Percentiles rank a stretch among this genome's conserved stretches.
Conservation (phyloP, 495 filamentous ascomycete species). For the Mytilinidion resinicola region DNA sequence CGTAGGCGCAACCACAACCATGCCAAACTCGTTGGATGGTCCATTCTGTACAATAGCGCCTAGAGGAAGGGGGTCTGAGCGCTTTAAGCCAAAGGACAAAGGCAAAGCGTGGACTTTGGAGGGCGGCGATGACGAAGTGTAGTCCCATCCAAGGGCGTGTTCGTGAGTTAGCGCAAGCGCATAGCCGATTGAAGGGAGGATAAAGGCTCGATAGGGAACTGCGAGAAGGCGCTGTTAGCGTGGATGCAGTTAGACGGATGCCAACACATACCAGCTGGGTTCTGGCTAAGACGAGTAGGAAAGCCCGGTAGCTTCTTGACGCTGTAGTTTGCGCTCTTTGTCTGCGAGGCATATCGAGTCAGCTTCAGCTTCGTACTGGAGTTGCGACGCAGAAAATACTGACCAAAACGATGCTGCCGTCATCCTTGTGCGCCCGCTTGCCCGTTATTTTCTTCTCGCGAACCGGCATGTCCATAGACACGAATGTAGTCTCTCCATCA, state of each 20-base stretch:
- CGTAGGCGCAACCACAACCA: conserved; percentile 75
- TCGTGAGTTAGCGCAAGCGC: conserved; percentile 73
- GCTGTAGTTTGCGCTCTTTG: conserved; percentile 77
- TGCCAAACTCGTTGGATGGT: conserved; percentile 67
- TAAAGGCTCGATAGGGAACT: conserved; percentile 25
- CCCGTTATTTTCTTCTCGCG: conserved; percentile 28
- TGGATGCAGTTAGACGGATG: conserved; percentile 19
- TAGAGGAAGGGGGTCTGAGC: conserved; percentile 62
- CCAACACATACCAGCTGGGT: conserved; percentile 13
- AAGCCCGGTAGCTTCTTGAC: conserved; percentile 78
- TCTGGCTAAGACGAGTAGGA: conserved; percentile 55
- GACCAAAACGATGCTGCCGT: conserved; percentile 32
- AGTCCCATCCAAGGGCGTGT: conserved; percentile 84
- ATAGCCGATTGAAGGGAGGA: conserved; percentile 39
- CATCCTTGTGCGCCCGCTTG: conserved; percentile 32
- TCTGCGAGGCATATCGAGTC: conserved; percentile 45
- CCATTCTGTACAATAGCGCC: conserved; percentile 72
- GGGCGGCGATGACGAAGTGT: conserved; percentile 49
- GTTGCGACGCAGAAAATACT: neutral
- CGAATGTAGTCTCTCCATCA: conserved; percentile 11
- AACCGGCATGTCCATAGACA: conserved; percentile 30
- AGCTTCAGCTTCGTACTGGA: neutral
- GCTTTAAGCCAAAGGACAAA: conserved; percentile 65
- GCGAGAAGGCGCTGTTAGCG: conserved; percentile 9
- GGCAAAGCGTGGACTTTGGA: conserved; percentile 59